A percentile compares a stretch with the other conserved stretches of the same genome.
Conservation (phyloP, 768 basidiomycete species). For the Trametes cinnabarina region DNA sequence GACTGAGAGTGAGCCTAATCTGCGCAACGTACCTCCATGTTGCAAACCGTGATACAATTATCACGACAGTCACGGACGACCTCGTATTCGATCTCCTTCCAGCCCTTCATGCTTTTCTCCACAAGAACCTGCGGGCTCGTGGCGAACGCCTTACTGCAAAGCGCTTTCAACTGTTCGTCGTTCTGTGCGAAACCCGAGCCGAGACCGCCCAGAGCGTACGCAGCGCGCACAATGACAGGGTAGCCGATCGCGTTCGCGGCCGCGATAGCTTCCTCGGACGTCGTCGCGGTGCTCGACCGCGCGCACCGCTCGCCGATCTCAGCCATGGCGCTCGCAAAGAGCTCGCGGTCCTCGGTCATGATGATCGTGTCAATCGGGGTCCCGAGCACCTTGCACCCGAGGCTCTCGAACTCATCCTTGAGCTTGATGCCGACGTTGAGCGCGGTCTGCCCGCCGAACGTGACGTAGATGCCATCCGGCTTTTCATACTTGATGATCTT, state of each 20-base stretch:
- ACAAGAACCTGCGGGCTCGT: conserved; percentile 98
- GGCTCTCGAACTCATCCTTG: conserved; percentile 89
- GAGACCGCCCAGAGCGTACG: conserved; percentile 93
- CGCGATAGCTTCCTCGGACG: conserved; percentile 73
- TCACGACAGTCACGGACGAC: conserved; percentile 96
- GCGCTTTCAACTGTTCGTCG: conserved; percentile 80
- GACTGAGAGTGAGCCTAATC: not conserved
- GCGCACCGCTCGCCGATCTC: conserved; percentile 96
- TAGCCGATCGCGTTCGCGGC: conserved; percentile 88
- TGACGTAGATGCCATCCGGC: conserved; percentile 98
- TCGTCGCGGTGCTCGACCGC: conserved; percentile 85
- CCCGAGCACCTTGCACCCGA: conserved; percentile 92
- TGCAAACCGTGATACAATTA: conserved; percentile 99
- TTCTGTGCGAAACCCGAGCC: conserved; percentile 97
- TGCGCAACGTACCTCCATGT: conserved; percentile 88
- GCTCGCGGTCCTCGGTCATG: conserved; percentile 92
- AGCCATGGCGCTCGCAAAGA: conserved; percentile 92
- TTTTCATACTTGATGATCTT: conserved; percentile 99
- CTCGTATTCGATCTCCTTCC: conserved; percentile 99
- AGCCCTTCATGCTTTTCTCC: conserved; percentile 99
- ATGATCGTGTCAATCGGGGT: conserved; percentile 98
- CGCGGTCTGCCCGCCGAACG: conserved; percentile 98
- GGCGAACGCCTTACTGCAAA: conserved; percentile 94
- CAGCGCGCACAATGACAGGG: conserved; percentile 95
- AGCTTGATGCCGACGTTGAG: conserved; percentile 96